Base-by-base conservation (phyloP, 768 basidiomycete species). In the Psilocybe cubensis region DNA sequence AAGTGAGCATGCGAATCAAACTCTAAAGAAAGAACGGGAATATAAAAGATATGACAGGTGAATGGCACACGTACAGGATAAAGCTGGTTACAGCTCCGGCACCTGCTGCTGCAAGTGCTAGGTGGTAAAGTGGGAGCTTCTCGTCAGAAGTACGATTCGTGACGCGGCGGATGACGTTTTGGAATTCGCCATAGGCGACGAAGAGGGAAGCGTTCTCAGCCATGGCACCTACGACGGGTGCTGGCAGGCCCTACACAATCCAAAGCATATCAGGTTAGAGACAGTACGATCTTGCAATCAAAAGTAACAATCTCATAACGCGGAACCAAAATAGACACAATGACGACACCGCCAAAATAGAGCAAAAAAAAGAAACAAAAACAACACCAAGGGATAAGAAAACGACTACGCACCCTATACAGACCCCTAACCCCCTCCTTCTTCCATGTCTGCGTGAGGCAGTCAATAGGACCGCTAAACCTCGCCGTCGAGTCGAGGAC, bases 131-230 rank as follows among this genome's bases (percentile, higher is more conserved):
- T 0, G 88, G 76, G 8, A 91, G 80, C 20, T 83, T 80, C 12
- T 80, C 75, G 3, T 74, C 70, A 54, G 61, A 58, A 27, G 53
- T 71, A 66, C 66, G 71, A 54, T 71, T 75, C 41, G 68, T 76
- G 54, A 67, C 66, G 25, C 63, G 64, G 43, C 86, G 84, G 29
- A 91, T 82, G 43, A 76, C 63, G 64, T 78, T 80, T 71, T 94
- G 89, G n/a, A 87, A 74, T 69, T 92, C 87, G 57, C 85, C 86
- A 69, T 98, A 98, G 4, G 90, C 78, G 44, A 97, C 74, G 76
- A 99, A 99, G 31, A 98, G 78, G 1, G 85, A 81, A 1, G 96
- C 96, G 61, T 96, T 98, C 73, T 98, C 96, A 1, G 84, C 88
- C 87, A 96, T 96, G 24, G 96, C 92, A 4, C 94, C 96, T 0